phyloP scores from a whole-genome alignment of 2,329 filamentous ascomycete genomes.

The Xylaria sp. region DNA sequence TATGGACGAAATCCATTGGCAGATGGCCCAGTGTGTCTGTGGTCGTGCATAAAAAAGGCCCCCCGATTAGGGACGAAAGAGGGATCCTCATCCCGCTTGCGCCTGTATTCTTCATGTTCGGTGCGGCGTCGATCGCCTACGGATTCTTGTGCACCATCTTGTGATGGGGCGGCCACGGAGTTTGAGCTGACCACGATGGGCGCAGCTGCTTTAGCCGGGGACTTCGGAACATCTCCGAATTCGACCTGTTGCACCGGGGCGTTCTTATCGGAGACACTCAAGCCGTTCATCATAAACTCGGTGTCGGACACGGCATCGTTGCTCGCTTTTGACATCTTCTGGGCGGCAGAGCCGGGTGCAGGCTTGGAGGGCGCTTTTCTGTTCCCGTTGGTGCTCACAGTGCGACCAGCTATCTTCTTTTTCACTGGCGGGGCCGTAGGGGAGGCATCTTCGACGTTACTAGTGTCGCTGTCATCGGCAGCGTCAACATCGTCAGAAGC shows the following conservation, averaged over 20 bases:
- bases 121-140: slow-evolving; percentile 77
- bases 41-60: slow-evolving; percentile 97
- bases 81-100: slow-evolving; percentile 87
- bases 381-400: slow-evolving; percentile 50
- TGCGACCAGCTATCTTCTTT: slow-evolving; percentile 46
- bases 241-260: slow-evolving; percentile 57
- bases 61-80: slow-evolving; percentile 94
- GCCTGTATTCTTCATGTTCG: slow-evolving; percentile 91
- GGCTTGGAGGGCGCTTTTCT: slow-evolving; percentile 46
- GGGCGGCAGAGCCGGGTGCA: slow-evolving; percentile 46
- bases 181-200: slow-evolving; percentile 67
- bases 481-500: slow-evolving; percentile 70
- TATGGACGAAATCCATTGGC: slow-evolving; percentile 81
- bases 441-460: slow-evolving; percentile 67
- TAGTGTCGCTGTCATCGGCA: slow-evolving; percentile 71
- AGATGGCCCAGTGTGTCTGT: slow-evolving; percentile 79
- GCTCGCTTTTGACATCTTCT: slow-evolving; percentile 49
- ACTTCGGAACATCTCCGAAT: slow-evolving; percentile 55
- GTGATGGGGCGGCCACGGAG: slow-evolving; percentile 55
- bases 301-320: slow-evolving; percentile 61
- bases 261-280: slow-evolving; percentile 58
- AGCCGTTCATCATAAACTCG: slow-evolving; percentile 67
- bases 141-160: slow-evolving; percentile 62
- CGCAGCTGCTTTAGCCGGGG: slow-evolving; percentile 56
- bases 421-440: slow-evolving; percentile 55